These are phyloP conservation scores for Phylloporus rhodoxanthus DNA, from an alignment of 768 basidiomycete species.

Conservation along the genomic window DNA sequence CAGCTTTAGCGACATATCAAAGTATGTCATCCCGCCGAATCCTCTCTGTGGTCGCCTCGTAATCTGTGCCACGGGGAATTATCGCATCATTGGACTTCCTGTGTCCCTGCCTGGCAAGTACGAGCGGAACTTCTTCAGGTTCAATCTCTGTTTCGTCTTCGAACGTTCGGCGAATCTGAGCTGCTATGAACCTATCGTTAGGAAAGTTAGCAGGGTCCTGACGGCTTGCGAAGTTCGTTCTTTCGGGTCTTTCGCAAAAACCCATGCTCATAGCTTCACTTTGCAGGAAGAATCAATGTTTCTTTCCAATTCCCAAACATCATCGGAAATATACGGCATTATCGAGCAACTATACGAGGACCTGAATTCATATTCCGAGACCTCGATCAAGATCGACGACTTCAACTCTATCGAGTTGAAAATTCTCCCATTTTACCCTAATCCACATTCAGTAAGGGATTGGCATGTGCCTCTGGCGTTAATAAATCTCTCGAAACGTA, in stretches of 20 bases:
- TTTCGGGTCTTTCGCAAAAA: slow-evolving; percentile 3
- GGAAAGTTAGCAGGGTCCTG: slow-evolving; percentile 89
- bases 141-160: slow-evolving; percentile 96
- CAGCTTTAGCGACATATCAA: slow-evolving; percentile 86
- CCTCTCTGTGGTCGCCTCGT: slow-evolving; percentile 85
- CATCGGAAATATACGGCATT: slow-evolving; percentile 67
- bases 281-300: slow-evolving; percentile 82
- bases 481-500: slow-evolving; percentile 72
- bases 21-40: slow-evolving; percentile 88
- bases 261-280: slow-evolving; percentile 2
- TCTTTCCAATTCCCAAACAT: slow-evolving; percentile 67
- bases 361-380: slow-evolving; percentile 94
- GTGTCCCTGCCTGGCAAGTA: slow-evolving; percentile 73
- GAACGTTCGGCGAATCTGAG: slow-evolving; percentile 85
- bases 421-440: slow-evolving; percentile 95
- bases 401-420: slow-evolving; percentile 95
- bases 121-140: slow-evolving; percentile 82
- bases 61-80: slow-evolving; percentile 72
- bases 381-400: slow-evolving; percentile 82
- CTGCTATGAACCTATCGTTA: slow-evolving; percentile 92
- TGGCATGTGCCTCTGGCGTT: slow-evolving; percentile 95
- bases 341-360: slow-evolving; percentile 97
- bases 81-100: slow-evolving; percentile 91
- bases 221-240: slow-evolving; percentile 76
- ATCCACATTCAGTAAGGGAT: slow-evolving; percentile 82